A percentile compares a stretch with the other conserved stretches of the same genome.
Conservation (phyloP, 179 eudicot species). For the Vitellaria paradoxa region DNA sequence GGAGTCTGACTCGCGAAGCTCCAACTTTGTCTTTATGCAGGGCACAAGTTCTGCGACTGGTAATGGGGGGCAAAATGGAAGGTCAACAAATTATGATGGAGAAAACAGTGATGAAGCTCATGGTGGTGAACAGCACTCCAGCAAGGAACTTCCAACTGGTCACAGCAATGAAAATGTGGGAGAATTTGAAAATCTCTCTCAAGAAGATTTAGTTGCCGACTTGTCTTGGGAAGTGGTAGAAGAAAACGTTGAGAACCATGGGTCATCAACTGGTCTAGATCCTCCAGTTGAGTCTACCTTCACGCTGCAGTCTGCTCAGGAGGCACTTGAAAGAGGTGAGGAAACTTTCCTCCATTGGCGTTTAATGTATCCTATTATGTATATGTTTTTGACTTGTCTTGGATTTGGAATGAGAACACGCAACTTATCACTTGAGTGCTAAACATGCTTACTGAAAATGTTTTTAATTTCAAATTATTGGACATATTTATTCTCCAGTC, state of each 20-base stretch:
- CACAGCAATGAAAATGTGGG: conserved; percentile 20
- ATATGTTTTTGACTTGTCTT: neutral
- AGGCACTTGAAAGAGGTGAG: conserved; percentile 76
- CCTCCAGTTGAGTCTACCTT: conserved; percentile 55
- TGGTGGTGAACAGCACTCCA: conserved; percentile 29
- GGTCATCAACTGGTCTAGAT: conserved; percentile 41
- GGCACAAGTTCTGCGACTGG: conserved; percentile 34
- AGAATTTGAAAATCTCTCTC: conserved; percentile 30
- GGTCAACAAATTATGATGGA: conserved; percentile 27
- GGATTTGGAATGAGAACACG: no score
- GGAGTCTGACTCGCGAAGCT: conserved; percentile 82
- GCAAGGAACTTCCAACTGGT: conserved; percentile 28
- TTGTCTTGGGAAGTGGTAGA: conserved; percentile 30
- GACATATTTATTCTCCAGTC: no score
- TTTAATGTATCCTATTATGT: neutral
- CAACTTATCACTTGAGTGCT: no score
- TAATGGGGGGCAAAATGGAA: conserved; percentile 43
- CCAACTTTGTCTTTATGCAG: conserved; percentile 55
- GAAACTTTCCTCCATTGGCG: neutral
- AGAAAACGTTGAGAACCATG: conserved; percentile 33
- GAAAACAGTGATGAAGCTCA: conserved; percentile 41
- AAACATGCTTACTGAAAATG: no score
- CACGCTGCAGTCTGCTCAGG: conserved; percentile 67
- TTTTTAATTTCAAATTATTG: no score
- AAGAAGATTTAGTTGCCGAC: conserved; percentile 30